Evolutionary conservation across 1,284 basidiomycete genomes (phyloP), one percentile per base, ranked within the genome.

Genomic region (Peniophora sp.): DNA sequence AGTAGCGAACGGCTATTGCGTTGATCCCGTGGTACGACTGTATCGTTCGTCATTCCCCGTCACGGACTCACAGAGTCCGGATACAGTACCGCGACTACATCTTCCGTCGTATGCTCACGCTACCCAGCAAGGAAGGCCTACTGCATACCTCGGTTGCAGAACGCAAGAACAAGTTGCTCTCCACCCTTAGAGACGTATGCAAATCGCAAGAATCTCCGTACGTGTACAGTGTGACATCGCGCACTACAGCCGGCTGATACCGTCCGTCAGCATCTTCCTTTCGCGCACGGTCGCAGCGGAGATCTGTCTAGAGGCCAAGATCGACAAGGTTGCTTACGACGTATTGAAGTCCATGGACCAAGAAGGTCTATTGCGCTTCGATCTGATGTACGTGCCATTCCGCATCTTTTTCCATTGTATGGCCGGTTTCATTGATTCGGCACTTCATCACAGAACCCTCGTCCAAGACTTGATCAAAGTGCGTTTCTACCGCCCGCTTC

Each of bases 261-360:
- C n/a, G 27, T 23, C 54, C 45, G 32, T 44, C 54, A 88, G 85
- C 48, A 88, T 88, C 84, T 88, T 85, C 62, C 68, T 88, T 48
- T 85, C 78, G 57, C 79, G 85, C 45, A 88, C 85, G 11, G 84
- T 88, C 20, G 85, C 85, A 1, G 84, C 81, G 3, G 86, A 88
- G 62, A 75, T 87, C 24, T 86, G 84, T 60, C 85, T 88, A 81
- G 86, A 88, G 62, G 77, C 80, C 17, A 81, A 81, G 64, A 64
- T 70, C 12, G 88, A 88, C 53, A 79, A 82, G 50, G 66, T 74
- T 5, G 85, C 78, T 12, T 88, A 86, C 63, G 64, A 65, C 34
- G 85, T 83, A 27, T 66, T 88, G 49, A 85, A 83, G 62, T 68
- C 68, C 51, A 69, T 88, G 39, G 77, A 86, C 63, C 76, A 77